These are phyloP conservation scores for Ceratocystis papillata DNA, from an alignment of 2,329 filamentous ascomycete genomes.

Conservation along the genomic window DNA sequence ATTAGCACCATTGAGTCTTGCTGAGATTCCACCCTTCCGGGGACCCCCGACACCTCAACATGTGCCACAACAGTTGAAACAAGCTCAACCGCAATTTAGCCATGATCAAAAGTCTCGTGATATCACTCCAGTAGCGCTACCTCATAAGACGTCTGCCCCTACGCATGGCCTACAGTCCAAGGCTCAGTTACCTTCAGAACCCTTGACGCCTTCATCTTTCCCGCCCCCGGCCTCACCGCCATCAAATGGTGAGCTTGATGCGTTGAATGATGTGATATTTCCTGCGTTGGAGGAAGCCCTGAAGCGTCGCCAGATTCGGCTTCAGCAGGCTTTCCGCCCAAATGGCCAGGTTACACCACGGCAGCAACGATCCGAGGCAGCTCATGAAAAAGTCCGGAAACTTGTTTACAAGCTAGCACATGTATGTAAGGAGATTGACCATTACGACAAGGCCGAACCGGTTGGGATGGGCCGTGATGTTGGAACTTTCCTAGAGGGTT, in stretches of 20 bases:
- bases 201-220: slow-evolving; percentile 39
- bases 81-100: slow-evolving; percentile 26
- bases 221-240: slow-evolving; percentile 47
- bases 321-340: slow-evolving; percentile 43
- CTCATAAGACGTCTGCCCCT: slow-evolving; percentile 12
- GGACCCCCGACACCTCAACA: slow-evolving; percentile 31
- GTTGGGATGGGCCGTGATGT: slow-evolving; percentile 92
- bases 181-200: slow-evolving; percentile 31
- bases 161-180: slow-evolving; percentile 29
- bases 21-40: slow-evolving; percentile 47
- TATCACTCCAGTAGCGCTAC: slow-evolving; percentile 25
- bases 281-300: slow-evolving; percentile 86
- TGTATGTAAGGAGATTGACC: slow-evolving; percentile 81
- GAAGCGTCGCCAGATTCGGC: slow-evolving; percentile 58
- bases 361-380: slow-evolving; percentile 56
- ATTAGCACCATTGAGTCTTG: slow-evolving; percentile 36
- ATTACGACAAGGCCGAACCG: slow-evolving; percentile 72
- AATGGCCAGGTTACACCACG: slow-evolving; percentile 43
- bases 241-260: slow-evolving; percentile 63
- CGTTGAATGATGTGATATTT: slow-evolving; percentile 81
- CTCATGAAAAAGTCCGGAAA: slow-evolving; percentile 71
- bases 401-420: slow-evolving; percentile 73
- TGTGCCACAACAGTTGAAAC: background rate
- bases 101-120: slow-evolving; percentile 24
- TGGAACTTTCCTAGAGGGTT: slow-evolving; percentile 76